Percentiles rank a stretch among this genome's conserved stretches.
phyloP scores from a whole-genome alignment of 2,329 filamentous ascomycete genomes.

The Xylariaceae sp. region DNA sequence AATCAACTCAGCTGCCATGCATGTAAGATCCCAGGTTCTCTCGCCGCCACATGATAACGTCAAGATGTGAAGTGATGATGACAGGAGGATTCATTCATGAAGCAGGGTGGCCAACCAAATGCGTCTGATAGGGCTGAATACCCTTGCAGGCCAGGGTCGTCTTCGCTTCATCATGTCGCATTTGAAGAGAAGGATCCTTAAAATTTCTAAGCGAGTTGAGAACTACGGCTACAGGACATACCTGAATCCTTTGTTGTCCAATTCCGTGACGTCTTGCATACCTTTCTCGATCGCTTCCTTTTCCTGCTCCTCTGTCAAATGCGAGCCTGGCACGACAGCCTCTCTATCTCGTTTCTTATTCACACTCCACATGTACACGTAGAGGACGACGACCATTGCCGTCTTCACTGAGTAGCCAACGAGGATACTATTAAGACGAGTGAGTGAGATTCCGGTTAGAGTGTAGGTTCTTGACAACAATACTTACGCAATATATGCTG shows the following conservation, averaged over 20 bases:
- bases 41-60: too few relatives aligned
- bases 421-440: constrained; percentile 40
- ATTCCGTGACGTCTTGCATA: constrained; percentile 52
- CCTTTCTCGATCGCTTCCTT: constrained; percentile 48
- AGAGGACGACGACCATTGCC: constrained; percentile 43
- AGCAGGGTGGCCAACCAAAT: too few relatives aligned
- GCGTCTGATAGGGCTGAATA: too few relatives aligned
- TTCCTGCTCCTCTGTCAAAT: constrained; percentile 36
- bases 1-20: too few relatives aligned
- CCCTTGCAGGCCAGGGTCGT: too few relatives aligned
- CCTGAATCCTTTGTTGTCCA: constrained; percentile 51
- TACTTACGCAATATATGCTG: constrained; percentile 41
- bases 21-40: too few relatives aligned
- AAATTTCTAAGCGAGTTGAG: neutral
- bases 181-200: neutral
- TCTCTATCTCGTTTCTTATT: constrained; percentile 51
- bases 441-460: neutral
- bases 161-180: neutral
- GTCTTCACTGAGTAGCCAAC: constrained; percentile 52
- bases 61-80: too few relatives aligned
- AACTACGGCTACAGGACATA: constrained; percentile 37
- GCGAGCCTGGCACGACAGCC: constrained; percentile 24
- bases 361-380: constrained; percentile 49
- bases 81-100: too few relatives aligned
- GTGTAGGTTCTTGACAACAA: neutral